Percentiles rank a stretch among this genome's conserved stretches.
Evolutionary conservation across 306 rosid genomes (phyloP).

Genomic region (Mucuna pruriens): DNA sequence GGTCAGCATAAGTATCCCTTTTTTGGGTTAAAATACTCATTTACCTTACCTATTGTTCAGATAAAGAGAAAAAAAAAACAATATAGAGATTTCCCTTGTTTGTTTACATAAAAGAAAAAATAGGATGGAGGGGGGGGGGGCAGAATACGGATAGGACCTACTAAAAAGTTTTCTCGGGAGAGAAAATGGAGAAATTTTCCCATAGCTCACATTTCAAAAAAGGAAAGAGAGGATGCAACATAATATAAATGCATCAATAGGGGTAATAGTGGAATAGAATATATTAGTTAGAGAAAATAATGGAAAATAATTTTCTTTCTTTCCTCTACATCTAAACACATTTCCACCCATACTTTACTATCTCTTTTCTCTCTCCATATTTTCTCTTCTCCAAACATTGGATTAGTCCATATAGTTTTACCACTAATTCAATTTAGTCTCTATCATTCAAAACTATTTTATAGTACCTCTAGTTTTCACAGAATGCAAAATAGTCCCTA

Average conservation of each 20-base stretch:
- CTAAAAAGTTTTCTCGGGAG: background rate
- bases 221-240: background rate
- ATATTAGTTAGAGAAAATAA: background rate
- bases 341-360: background rate
- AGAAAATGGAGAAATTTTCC: background rate
- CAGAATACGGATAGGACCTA: background rate
- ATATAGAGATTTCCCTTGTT: background rate
- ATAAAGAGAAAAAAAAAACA: background rate
- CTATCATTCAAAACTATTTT: background rate
- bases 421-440: background rate
- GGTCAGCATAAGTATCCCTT: background rate
- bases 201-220: background rate
- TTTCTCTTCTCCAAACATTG: slow-evolving; percentile 12
- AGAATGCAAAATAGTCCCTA: background rate
- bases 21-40: slow-evolving; percentile 16
- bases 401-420: background rate
- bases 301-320: background rate
- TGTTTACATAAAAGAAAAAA: background rate
- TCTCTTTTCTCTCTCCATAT: background rate
- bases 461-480: background rate
- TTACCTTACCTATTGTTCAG: background rate
- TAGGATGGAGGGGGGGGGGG: background rate
- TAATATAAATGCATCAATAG: background rate
- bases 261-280: background rate
- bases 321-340: background rate